Evolutionary conservation across 2,329 filamentous ascomycete genomes (phyloP), one percentile per base, ranked within the genome.

Genomic region (Colletotrichum gloeosporioides): DNA sequence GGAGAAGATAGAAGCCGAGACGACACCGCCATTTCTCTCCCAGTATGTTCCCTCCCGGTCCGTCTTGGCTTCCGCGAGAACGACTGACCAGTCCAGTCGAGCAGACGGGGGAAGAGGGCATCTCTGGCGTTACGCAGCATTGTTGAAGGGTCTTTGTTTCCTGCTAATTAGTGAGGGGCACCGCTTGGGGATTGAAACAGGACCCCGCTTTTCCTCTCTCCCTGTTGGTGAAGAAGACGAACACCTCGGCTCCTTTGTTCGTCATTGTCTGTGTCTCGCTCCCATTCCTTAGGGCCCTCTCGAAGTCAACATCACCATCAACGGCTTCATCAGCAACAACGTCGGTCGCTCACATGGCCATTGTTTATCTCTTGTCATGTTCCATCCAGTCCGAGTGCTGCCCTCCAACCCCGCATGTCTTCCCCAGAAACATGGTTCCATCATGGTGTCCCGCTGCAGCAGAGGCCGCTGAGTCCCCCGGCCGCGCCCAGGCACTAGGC

Each of bases 361-460:
- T 34, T 59, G 62, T 64, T 59, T 67, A 44, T 31, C 31, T 49
- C n/a, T 16, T 67, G 18, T 29, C 53, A 34, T 25, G 69, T 67
- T 63, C 53, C 73, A 69, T 69, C 53, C 62, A 67, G 25, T 36
- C 66, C 29, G 8, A 27, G n/a, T 44, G 66, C 39, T 49, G 29
- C 57, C 66, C 39, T 39, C 25, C 64, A 73, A 62, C 73, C 63
- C 73, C 69, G 63, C 69, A 73, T 66, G 63, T 62, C 69, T 68
- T 76, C 69, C 69, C 73, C 73, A 76, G 73, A 73, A 64, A 76
- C 69, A 25, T 31, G 64, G 69, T 49, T 68, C 63, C 69, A 75
- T 72, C 69, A 44, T 62, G 69, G 61, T 25, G 27, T 72, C 31
- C 39, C 49, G 27, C 72, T 59, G 72, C 72, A 71, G 44, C 66